Base-by-base conservation (phyloP, 441 rosid species). In the Pelargonium citronellum region DNA sequence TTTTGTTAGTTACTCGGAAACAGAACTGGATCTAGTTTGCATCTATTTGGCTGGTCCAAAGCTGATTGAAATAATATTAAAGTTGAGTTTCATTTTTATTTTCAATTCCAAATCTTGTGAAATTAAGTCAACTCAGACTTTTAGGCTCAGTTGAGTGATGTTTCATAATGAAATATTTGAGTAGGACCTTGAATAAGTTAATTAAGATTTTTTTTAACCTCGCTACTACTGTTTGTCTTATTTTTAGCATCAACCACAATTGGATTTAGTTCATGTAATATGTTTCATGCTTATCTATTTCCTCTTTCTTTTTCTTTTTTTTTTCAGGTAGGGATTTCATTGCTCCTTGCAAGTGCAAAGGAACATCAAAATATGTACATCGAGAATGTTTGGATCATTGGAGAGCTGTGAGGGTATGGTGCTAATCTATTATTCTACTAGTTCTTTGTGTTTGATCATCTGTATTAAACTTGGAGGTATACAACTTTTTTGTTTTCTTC, bases 311-410 rank as follows among this genome's bases (percentile, higher is more conserved):
- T 34, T 34, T 5, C 39, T 1, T 11, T 1, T 76, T 1, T 11
- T 1, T 76, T 67, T 58, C 90, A 95, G 99, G 99, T 79, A 91
- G 99, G 81, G 98, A 95, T 81, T 95, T 95, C 79, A 95, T 95
- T 62, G 95, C 98, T 67, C 99, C 99, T 16, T 95, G 99, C 87
- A 92, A 87, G 84, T 92, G 99, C 84, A 95, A 91, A 83, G 99
- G 99, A 75, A 91, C 99, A 5, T 85, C 97, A 8, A 92, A 92
- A 82, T 92, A 92, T 84, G 99, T 95, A 5, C 99, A 95, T 67
- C 89, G 99, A 13, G 96, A 89, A 72, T 95, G 99, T 75, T 87
- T 95, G 84, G 97, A 95, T 78, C 98, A 92, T 67, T 95, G 99
- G 99, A 89, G 99, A 73, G 94, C 99, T 11, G 84, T 91, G 19